Conservation (phyloP, 2,329 filamentous ascomycete genomes). For the Talaromyces sp. region DNA sequence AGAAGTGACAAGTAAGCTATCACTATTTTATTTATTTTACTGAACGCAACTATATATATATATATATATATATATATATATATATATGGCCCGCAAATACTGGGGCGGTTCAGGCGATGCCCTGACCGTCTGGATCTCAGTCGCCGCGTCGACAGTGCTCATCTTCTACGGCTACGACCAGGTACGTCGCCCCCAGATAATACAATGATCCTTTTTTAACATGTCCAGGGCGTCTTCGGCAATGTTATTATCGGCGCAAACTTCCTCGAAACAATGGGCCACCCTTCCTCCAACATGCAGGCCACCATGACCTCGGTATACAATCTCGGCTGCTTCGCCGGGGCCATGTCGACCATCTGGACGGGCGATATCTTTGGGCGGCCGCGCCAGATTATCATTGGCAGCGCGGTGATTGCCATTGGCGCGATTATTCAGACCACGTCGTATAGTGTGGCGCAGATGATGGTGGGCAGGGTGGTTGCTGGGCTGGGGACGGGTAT, state of each 20-base stretch:
- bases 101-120: conserved; percentile 47
- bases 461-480: conserved; percentile 45
- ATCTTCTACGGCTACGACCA: conserved; percentile 47
- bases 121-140: conserved; percentile 50
- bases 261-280: conserved; percentile 9
- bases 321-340: conserved; percentile 11
- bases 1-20: not conserved
- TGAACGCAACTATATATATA: not conserved
- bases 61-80: conserved; percentile 7
- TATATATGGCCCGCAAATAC: conserved; percentile 42
- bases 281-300: conserved; percentile 9
- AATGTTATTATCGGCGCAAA: conserved; percentile 9
- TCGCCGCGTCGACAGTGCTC: conserved; percentile 47
- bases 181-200: conserved; percentile 15
- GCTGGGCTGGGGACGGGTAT: conserved; percentile 44
- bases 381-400: conserved; percentile 8
- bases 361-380: conserved; percentile 9
- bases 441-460: conserved; percentile 39
- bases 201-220: not conserved
- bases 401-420: conserved; percentile 22
- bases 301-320: conserved; percentile 12
- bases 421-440: conserved; percentile 44
- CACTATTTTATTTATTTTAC: too few species aligned
- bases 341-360: conserved; percentile 10
- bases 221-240: conserved; percentile 5